Base-by-base conservation (phyloP, 1,284 basidiomycete species). In the Sanghuangporus weigelae region DNA sequence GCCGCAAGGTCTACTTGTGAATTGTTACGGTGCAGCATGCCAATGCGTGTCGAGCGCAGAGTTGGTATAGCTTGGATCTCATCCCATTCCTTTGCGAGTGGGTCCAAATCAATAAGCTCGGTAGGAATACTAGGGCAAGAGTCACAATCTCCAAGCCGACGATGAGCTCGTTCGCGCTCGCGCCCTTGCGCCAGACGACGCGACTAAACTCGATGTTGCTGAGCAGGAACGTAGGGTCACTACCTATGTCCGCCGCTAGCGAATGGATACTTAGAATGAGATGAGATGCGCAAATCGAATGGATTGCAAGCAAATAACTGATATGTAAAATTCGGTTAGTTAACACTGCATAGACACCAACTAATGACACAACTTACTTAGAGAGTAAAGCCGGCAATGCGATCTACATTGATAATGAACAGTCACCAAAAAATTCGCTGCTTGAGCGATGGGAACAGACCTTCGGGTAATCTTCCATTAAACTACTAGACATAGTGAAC, bases 231-330 rank as follows among this genome's bases (percentile, higher is more conserved):
- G 68, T 63, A 16, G 71, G 69, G 23, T 69, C 66, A 55, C 71
- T 67, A 0, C 68, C 69, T 36, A 74, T 69, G 11, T 67, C 67
- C 2, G 69, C 69, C 12, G 73, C 73, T 21, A 74, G 68, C 10
- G 71, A 73, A 51, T 69, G 71, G 55, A 73, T 73, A 66, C 68
- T 70, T 19, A 74, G 68, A 67, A 74, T 73, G 16, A 74, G 68
- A 5, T 71, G 71, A 8, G 73, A 75, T n/a, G 73, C 70, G 11
- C 71, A 67, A 10, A 72, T 59, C 1, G 73, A 69, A 7, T 67
- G 66, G 19, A 72, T 59, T 21, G 63, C 64, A 7, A 73, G 68
- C 12, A 71, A 38, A 26, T 70, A 62, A 63, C 73, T 74, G 58
- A 1, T 35, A 14, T 5, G 19, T 21, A 48, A 21, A 35, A 35